These are phyloP conservation scores for Phenoliferia sp. DNA, from an alignment of 1,284 basidiomycete species.

Conservation along the genomic window DNA sequence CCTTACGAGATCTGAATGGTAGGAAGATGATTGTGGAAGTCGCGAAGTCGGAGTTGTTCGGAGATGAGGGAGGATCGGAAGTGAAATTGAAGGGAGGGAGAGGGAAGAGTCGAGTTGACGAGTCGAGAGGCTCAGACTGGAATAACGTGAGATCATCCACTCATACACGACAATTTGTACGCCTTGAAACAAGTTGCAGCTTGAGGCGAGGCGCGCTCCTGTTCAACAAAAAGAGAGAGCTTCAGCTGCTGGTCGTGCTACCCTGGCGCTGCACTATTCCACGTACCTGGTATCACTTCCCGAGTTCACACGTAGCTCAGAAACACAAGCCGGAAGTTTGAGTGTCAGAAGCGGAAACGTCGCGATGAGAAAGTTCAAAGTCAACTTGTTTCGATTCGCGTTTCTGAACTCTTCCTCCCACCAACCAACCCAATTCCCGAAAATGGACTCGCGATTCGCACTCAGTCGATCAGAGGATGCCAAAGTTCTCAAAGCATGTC, in stretches of 20 bases:
- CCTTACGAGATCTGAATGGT: background rate
- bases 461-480: conserved; percentile 34
- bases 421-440: background rate
- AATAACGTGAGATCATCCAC: background rate
- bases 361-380: background rate
- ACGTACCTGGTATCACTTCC: background rate
- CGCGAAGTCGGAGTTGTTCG: too few species aligned
- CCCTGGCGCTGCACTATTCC: background rate
- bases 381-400: background rate
- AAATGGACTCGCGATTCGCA: conserved; percentile 15
- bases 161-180: too few species aligned
- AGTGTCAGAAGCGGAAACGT: background rate
- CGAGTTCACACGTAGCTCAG: background rate
- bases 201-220: background rate
- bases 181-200: too few species aligned
- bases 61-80: background rate
- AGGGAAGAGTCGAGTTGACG: background rate
- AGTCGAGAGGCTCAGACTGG: background rate
- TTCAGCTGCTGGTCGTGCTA: too few species aligned
- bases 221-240: background rate
- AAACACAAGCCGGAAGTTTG: background rate
- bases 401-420: background rate
- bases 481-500: conserved; percentile 29
- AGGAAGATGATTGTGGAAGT: too few species aligned
- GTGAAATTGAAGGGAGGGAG: background rate